Evolutionary conservation across 306 rosid species (phyloP).

Genomic region (Medicago ruthenica): DNA sequence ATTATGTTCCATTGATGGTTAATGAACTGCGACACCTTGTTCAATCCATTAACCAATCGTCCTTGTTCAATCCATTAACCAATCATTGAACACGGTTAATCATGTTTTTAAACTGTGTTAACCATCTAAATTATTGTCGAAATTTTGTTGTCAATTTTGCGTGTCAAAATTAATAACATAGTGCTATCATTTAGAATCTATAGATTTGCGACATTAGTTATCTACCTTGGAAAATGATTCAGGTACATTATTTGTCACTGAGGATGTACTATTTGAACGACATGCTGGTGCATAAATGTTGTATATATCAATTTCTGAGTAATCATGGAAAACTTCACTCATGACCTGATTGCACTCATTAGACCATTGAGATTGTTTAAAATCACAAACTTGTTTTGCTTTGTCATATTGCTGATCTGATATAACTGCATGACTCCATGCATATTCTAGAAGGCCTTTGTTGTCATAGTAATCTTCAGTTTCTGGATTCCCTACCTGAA

Average conservation of each 20-base stretch:
- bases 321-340: constrained; percentile 46
- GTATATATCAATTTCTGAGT: constrained; percentile 61
- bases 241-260: constrained; percentile 16
- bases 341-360: constrained; percentile 55
- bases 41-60: not conserved
- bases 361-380: constrained; percentile 53
- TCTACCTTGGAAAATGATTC: constrained; percentile 46
- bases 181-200: not conserved
- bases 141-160: not conserved
- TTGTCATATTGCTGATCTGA: constrained; percentile 56
- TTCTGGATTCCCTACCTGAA: constrained; percentile 64
- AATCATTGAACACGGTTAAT: not conserved
- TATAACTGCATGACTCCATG: constrained; percentile 71
- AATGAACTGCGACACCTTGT: not conserved
- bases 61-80: too few relatives aligned
- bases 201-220: constrained; percentile 17
- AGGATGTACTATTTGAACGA: constrained; percentile 44
- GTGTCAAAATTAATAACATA: constrained; percentile 8
- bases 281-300: constrained; percentile 62
- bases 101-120: not conserved
- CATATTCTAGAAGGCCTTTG: constrained; percentile 61
- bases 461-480: constrained; percentile 53
- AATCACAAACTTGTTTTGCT: constrained; percentile 58
- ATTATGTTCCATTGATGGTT: too few relatives aligned
- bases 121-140: not conserved